These are phyloP conservation scores for Dactylonectria macrodidyma DNA, from an alignment of 2,329 filamentous ascomycete genomes.

Conservation along the genomic window DNA sequence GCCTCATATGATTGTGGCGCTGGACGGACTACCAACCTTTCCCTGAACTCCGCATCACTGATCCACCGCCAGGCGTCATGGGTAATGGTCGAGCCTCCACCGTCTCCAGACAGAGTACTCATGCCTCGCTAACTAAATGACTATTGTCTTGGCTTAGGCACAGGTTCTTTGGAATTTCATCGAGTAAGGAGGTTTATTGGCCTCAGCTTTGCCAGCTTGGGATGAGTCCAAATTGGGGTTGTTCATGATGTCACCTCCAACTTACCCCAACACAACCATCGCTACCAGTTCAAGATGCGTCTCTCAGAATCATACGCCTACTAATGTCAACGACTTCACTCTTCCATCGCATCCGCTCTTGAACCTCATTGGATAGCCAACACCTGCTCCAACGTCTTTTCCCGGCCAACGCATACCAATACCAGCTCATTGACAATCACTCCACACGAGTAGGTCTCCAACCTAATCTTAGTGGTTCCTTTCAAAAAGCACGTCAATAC, in stretches of 20 bases:
- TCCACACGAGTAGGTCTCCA: not conserved
- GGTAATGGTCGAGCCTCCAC: not conserved
- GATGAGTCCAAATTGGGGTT: not conserved
- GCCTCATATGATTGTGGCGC: not conserved
- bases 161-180: not conserved
- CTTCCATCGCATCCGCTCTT: not conserved
- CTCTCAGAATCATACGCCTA: not conserved
- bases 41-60: not conserved
- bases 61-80: not conserved
- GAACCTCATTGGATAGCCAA: not conserved
- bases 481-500: not conserved
- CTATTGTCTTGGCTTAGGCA: not conserved
- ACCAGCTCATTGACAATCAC: not conserved
- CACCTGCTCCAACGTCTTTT: not conserved
- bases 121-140: not conserved
- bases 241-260: not conserved
- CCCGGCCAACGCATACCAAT: not conserved
- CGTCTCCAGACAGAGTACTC: not conserved
- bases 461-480: not conserved
- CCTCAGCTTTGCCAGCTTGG: not conserved
- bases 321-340: not conserved
- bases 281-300: too few species aligned
- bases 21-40: not conserved
- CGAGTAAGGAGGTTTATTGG: conserved; percentile 1
- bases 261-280: not conserved